These are phyloP conservation scores for Phoenix roebelenii DNA, from an alignment of 176 grass and related monocot species.

Conservation along the genomic window DNA sequence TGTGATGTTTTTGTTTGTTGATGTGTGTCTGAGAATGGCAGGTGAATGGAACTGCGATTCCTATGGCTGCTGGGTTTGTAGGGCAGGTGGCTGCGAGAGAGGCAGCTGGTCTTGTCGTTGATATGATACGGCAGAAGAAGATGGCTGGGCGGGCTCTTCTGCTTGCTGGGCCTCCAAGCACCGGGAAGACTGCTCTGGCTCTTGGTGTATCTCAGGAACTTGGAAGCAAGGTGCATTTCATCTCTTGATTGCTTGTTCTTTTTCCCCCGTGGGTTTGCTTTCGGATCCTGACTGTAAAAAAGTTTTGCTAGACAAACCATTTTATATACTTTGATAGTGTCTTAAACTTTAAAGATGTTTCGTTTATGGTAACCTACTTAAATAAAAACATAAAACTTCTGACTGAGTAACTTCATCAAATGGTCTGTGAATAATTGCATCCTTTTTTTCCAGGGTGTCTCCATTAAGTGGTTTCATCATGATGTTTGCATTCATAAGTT, in stretches of 20 bases:
- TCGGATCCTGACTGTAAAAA: no score
- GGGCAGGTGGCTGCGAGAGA: constrained; percentile 75
- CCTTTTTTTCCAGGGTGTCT: no score
- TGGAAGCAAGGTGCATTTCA: constrained; percentile 64
- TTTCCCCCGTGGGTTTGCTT: neutral
- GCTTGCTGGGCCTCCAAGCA: constrained; percentile 73
- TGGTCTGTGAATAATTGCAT: no score
- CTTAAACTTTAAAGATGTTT: no score
- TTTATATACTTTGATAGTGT: no score
- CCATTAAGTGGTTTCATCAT: no score
- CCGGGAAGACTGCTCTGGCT: constrained; percentile 79
- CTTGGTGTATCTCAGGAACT: constrained; percentile 93
- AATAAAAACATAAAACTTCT: no score
- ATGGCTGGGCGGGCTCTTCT: constrained; percentile 89
- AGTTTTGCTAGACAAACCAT: no score
- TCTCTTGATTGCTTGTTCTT: neutral
- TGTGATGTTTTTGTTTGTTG: neutral
- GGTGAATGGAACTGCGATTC: constrained; percentile 46
- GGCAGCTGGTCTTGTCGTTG: constrained; percentile 54
- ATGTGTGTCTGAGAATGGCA: constrained; percentile 17
- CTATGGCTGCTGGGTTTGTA: constrained; percentile 77
- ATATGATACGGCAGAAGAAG: constrained; percentile 96
- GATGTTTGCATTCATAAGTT: no score
- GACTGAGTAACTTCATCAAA: no score
- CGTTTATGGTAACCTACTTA: no score